Conservation (phyloP, 2,329 filamentous ascomycete species). For the Fusarium hostae region DNA sequence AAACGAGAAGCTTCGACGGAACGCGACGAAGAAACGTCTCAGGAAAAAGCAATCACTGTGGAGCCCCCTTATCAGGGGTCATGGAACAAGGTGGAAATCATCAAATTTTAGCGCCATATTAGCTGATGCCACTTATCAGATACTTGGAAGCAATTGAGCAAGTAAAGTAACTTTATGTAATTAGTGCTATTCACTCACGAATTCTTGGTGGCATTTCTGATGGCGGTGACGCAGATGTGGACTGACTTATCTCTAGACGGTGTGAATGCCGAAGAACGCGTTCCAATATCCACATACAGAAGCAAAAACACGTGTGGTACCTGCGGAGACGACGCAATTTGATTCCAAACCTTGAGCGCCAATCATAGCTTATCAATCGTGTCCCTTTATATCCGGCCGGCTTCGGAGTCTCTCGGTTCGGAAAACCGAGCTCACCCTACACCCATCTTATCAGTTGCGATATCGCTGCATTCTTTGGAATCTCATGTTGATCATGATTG, state of each 20-base stretch:
- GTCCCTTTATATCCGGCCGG: background rate
- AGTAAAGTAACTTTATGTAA: slow-evolving; percentile 12
- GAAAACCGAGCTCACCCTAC: slow-evolving; percentile 7
- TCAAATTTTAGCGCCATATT: slow-evolving; percentile 32
- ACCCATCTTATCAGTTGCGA: background rate
- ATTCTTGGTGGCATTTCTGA: background rate
- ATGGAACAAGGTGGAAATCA: slow-evolving; percentile 34
- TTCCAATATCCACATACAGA: background rate
- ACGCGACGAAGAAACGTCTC: background rate
- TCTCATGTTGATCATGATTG: background rate
- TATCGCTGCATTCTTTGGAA: background rate
- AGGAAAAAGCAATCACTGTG: slow-evolving; percentile 30
- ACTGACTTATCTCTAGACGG: background rate
- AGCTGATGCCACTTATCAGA: slow-evolving; percentile 17
- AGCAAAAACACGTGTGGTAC: slow-evolving; percentile 12
- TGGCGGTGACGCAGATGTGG: slow-evolving; percentile 29
- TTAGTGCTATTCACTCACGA: background rate
- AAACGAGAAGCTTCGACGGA: background rate
- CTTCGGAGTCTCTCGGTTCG: slow-evolving; percentile 18
- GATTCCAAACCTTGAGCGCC: slow-evolving; percentile 19
- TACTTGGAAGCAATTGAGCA: background rate
- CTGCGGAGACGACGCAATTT: background rate
- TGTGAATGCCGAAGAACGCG: background rate
- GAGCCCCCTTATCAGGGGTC: slow-evolving; percentile 26
- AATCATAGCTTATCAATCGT: slow-evolving; percentile 13